These are phyloP conservation scores for Sodiomyces alkalinus DNA, from an alignment of 2,329 filamentous ascomycete genomes.

Conservation along the genomic window DNA sequence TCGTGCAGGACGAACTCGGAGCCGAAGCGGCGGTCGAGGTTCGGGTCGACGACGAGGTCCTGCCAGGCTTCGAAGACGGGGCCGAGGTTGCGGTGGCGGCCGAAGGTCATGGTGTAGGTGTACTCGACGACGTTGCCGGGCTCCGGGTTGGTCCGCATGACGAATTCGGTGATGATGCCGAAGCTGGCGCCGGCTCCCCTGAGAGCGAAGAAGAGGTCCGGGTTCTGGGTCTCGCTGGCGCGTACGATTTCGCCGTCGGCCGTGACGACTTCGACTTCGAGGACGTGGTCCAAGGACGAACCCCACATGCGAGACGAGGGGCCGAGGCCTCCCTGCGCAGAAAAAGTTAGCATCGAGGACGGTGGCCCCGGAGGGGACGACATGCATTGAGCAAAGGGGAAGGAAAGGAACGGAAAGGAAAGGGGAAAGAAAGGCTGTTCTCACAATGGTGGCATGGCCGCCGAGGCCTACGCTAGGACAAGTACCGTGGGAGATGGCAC, in stretches of 20 bases:
- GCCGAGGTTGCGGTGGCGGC: constrained; percentile 29
- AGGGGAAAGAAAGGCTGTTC: too few species aligned
- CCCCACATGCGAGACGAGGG: constrained; percentile 47
- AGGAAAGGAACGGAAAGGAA: constrained; percentile 4
- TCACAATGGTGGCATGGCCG: constrained; percentile 40
- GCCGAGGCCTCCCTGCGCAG: constrained; percentile 37
- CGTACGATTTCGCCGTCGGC: constrained; percentile 34
- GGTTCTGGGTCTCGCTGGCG: constrained; percentile 29
- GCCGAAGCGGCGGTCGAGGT: constrained; percentile 42
- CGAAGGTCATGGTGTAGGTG: constrained; percentile 36
- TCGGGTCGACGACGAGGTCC: constrained; percentile 33
- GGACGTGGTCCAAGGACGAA: constrained; percentile 35
- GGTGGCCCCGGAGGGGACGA: neutral
- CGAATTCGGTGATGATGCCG: constrained; percentile 41
- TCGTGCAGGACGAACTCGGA: constrained; percentile 39
- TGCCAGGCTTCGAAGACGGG: constrained; percentile 43
- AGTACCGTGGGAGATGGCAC: constrained; percentile 44
- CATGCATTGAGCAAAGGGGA: constrained; percentile 1
- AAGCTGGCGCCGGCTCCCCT: constrained; percentile 41
- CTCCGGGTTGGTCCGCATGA: constrained; percentile 38
- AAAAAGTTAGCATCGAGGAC: constrained; percentile 1
- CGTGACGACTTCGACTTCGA: constrained; percentile 40
- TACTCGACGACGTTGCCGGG: constrained; percentile 43
- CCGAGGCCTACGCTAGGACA: constrained; percentile 44
- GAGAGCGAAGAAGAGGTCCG: constrained; percentile 40